Evolutionary conservation across 2,329 filamentous ascomycete genomes (phyloP), one percentile per base, ranked within the genome.

Genomic region (Sporothrix humicola): DNA sequence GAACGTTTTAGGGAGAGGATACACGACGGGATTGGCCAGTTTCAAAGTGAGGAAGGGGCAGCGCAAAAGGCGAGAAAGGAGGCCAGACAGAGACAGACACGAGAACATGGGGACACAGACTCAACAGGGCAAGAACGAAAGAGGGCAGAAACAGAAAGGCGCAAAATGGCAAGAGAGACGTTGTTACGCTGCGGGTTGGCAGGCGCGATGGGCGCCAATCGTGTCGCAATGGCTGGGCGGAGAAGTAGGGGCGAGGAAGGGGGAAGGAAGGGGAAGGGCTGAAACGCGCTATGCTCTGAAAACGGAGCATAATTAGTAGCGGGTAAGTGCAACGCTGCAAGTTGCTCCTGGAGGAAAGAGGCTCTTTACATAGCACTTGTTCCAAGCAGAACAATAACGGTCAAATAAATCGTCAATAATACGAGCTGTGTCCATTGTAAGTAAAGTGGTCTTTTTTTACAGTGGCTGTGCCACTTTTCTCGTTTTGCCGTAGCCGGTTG

Each of bases 201-300:
- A 66, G 61, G 61, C 42, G 20, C 42, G 61, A 48, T 48, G 42
- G 42, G 61, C 42, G 61, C 42, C 61, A 66, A 48, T 66, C 61
- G 59, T 65, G 42, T 46, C 42, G 42, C 42, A 65, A 46, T 44
- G 26, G 17, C 31, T 17, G 26, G 58, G 58, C 15, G 31, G 59
- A 46, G 59, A 63, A 65, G 17, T 42, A 48, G 46, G 61, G 61
- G 61, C 3, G 20, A 12, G 23, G 58, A 31, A 23, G 54, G 54
- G 23, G 23, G 63, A 52, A n/a, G 48, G 48, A 37, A 69, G 48
- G 66, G 48, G 66, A 31, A 42, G 65, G 66, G 46, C 66, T 69
- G 66, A 69, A 69, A 69, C 66, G 48, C 66, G 48, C 48, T 54
- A 69, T 54, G 48, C 17, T 20, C 48, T 69, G 48, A 10, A 50